phyloP scores from a whole-genome alignment of 2,329 filamentous ascomycete species.

The Blastomyces parvus region DNA sequence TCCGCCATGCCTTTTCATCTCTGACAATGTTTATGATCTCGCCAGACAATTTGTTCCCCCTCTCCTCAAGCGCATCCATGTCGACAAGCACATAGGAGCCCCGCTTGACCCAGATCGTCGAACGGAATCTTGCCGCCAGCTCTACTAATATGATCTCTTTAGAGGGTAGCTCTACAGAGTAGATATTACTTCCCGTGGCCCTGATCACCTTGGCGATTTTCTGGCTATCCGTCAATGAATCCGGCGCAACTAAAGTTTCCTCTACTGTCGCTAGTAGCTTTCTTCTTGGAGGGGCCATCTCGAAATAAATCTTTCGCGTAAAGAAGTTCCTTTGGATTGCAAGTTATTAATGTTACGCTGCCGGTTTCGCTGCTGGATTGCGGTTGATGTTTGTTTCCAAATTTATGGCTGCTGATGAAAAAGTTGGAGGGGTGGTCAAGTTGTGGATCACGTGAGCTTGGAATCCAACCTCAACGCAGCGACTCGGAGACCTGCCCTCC shows the following conservation, averaged over 20 bases:
- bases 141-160: constrained; percentile 63
- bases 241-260: constrained; percentile 55
- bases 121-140: constrained; percentile 75
- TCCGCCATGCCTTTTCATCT: constrained; percentile 86
- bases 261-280: constrained; percentile 68
- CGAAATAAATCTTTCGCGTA: not conserved
- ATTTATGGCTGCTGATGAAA: not conserved
- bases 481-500: too few relatives aligned
- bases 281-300: constrained; percentile 66
- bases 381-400: not conserved
- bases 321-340: not conserved
- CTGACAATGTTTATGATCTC: constrained; percentile 90
- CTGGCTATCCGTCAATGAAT: constrained; percentile 42
- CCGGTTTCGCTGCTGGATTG: not conserved
- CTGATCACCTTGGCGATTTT: constrained; percentile 68
- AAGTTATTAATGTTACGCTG: not conserved
- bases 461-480: too few relatives aligned
- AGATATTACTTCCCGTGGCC: constrained; percentile 81
- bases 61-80: constrained; percentile 52
- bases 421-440: not conserved
- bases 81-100: constrained; percentile 82
- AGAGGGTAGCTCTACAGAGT: constrained; percentile 63
- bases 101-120: constrained; percentile 86
- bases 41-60: constrained; percentile 69
- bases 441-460: constrained; percentile 1